A percentile compares a stretch with the other conserved stretches of the same genome.
phyloP scores from a whole-genome alignment of 2,329 filamentous ascomycete species.

The Cordyceps tenuipes region DNA sequence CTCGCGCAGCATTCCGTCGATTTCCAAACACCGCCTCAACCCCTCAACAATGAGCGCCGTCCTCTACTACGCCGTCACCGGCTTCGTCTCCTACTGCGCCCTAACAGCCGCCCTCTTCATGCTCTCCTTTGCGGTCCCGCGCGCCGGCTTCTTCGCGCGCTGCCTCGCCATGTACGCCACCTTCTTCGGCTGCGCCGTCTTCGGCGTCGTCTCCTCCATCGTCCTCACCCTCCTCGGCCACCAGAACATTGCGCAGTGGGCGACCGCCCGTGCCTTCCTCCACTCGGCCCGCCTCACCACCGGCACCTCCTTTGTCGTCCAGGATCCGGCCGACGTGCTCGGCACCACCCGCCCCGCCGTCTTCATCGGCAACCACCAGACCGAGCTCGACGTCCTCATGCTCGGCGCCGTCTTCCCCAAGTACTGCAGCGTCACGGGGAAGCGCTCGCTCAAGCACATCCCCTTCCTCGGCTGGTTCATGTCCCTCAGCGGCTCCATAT shows the following conservation, averaged over 20 bases:
- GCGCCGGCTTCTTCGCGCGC: slow-evolving; percentile 61
- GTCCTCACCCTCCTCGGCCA: slow-evolving; percentile 62
- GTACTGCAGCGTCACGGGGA: slow-evolving; percentile 89
- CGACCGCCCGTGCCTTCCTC: slow-evolving; percentile 70
- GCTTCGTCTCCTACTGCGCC: slow-evolving; percentile 42
- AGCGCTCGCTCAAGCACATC: slow-evolving; percentile 68
- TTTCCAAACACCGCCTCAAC: background rate
- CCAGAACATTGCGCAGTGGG: slow-evolving; percentile 77
- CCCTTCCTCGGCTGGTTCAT: slow-evolving; percentile 96
- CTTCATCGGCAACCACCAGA: slow-evolving; percentile 92
- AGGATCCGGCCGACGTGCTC: slow-evolving; percentile 57
- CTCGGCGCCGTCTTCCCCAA: slow-evolving; percentile 81
- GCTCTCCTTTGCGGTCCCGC: slow-evolving; percentile 49
- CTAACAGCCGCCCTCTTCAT: slow-evolving; percentile 51
- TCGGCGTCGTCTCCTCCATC: slow-evolving; percentile 69
- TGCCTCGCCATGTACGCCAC: slow-evolving; percentile 57
- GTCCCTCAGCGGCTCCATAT: slow-evolving; percentile 77
- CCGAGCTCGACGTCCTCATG: slow-evolving; percentile 89
- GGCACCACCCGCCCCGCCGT: slow-evolving; percentile 68
- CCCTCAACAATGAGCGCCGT: slow-evolving; percentile 27
- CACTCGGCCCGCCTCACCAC: slow-evolving; percentile 66
- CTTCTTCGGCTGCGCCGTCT: slow-evolving; percentile 53
- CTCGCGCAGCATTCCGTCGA: background rate
- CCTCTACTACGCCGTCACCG: slow-evolving; percentile 34
- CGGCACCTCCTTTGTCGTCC: slow-evolving; percentile 69